Evolutionary conservation across 805 yeast genomes (phyloP).

Genomic region (Nakazawaea populi): DNA sequence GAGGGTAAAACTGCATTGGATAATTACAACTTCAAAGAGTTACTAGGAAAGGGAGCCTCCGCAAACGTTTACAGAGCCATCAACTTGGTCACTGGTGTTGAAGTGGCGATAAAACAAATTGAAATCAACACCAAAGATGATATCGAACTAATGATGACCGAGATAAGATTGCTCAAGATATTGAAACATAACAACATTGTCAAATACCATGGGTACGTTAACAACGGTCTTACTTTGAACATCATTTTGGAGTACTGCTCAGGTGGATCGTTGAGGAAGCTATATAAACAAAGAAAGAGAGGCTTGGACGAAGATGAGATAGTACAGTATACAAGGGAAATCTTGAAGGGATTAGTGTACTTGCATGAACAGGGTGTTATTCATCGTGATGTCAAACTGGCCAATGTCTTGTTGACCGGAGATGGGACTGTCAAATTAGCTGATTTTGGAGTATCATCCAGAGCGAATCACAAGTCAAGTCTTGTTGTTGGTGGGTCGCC

Average conservation of each 20-base stretch:
- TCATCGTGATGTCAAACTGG: slow-evolving; percentile 75
- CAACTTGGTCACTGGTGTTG: slow-evolving; percentile 56
- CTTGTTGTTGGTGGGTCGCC: slow-evolving; percentile 75
- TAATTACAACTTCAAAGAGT: slow-evolving; percentile 47
- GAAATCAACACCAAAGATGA: slow-evolving; percentile 45
- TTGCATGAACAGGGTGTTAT: slow-evolving; percentile 70
- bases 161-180: slow-evolving; percentile 58
- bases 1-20: slow-evolving; percentile 34
- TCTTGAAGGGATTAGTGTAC: slow-evolving; percentile 54
- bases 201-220: slow-evolving; percentile 61
- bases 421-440: slow-evolving; percentile 65
- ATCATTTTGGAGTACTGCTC: slow-evolving; percentile 61
- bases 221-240: slow-evolving; percentile 44
- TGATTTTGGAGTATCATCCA: slow-evolving; percentile 74
- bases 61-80: slow-evolving; percentile 53
- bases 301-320: slow-evolving; percentile 52
- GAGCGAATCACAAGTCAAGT: slow-evolving; percentile 19
- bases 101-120: slow-evolving; percentile 79
- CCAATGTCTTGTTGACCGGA: slow-evolving; percentile 58
- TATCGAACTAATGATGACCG: slow-evolving; percentile 50
- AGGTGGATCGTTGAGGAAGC: slow-evolving; percentile 58
- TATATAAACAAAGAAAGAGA: slow-evolving; percentile 40
- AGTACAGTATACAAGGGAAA: slow-evolving; percentile 44
- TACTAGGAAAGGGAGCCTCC: slow-evolving; percentile 87
- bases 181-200: slow-evolving; percentile 64